Evolutionary conservation across 2,329 filamentous ascomycete genomes (phyloP), one percentile per base, ranked within the genome.

Genomic region (Botryotinia narcissicola): DNA sequence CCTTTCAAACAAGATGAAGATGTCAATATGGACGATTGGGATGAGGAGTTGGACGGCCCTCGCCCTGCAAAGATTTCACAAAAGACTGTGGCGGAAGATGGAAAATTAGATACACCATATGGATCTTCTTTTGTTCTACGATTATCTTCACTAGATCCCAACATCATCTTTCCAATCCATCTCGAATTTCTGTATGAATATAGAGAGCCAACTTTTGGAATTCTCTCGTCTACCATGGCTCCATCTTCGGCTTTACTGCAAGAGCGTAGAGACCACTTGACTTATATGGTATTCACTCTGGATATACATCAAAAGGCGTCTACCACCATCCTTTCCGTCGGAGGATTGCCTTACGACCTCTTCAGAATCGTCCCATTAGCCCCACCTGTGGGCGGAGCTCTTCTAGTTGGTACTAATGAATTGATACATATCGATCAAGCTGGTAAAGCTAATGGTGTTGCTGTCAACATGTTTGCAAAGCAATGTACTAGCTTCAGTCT

Each of bases 161-260:
- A 89, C 76, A 87, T 99, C 78, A 90, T 95, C 74, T 93, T 97
- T 83, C 94, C 95, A 67, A 90, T 98, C 80, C 93, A 97, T 81
- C 89, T 99, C 80, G 91, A 93, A 72, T 99, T 99, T 82, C 85
- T 99, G 77, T 90, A 98, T 86, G 95, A 98, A 84, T 99, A 99
- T 83, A 91, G 96, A 82, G 96, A 98, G 83, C 95, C 96, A 20
- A 99, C 96, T 0, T 97, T 99, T 84, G 96, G 95, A 73, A 95
- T 99, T 75, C 86, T 99, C 60, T 96, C 94, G 64, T 93, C 95
- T 1, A 91, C 90, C 70, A 85, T 89, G 76, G 87, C 91, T 51
- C 89, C 91, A 22, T 95, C 94, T n/a, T 86, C 87, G 72, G 91
- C 93, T 4, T 85, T 98, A 71, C 83, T 91, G 40, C 84, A 87